These are phyloP conservation scores for Tylopilus subfusipes DNA, from an alignment of 768 basidiomycete genomes.

Conservation along the genomic window DNA sequence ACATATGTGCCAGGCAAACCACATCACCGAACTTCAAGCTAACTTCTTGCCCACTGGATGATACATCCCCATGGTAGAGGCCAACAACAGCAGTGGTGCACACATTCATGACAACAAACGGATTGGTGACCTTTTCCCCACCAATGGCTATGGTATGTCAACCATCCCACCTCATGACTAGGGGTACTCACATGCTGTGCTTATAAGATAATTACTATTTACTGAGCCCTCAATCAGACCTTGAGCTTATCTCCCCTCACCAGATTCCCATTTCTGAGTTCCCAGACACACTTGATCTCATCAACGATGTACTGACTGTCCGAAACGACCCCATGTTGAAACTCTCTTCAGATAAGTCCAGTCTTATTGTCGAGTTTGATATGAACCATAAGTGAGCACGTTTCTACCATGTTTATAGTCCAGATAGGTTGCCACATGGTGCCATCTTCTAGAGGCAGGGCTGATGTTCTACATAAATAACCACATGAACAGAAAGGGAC, in stretches of 20 bases:
- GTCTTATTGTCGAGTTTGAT: slow-evolving; percentile 57
- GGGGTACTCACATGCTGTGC: background rate
- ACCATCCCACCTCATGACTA: background rate
- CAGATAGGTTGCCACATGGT: background rate
- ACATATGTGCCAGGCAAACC: slow-evolving; percentile 41
- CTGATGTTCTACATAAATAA: slow-evolving; percentile 74
- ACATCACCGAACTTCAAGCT: slow-evolving; percentile 49
- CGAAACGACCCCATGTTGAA: slow-evolving; percentile 46
- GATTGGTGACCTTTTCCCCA: slow-evolving; percentile 58
- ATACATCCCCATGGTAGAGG: slow-evolving; percentile 44
- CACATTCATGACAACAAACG: slow-evolving; percentile 48
- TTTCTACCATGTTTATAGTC: background rate
- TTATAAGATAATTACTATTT: slow-evolving; percentile 64
- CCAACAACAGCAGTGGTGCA: slow-evolving; percentile 33
- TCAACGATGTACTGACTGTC: slow-evolving; percentile 29
- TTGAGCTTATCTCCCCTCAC: slow-evolving; percentile 39
- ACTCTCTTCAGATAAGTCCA: slow-evolving; percentile 54
- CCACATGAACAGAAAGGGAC: slow-evolving; percentile 42
- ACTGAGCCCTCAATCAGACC: slow-evolving; percentile 39
- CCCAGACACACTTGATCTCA: slow-evolving; percentile 42
- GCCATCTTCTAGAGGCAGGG: slow-evolving; percentile 51
- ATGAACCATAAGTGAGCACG: slow-evolving; percentile 58
- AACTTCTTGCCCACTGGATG: slow-evolving; percentile 51
- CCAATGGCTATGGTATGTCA: slow-evolving; percentile 53
- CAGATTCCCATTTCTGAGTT: slow-evolving; percentile 46